phyloP scores from a whole-genome alignment of 2,329 filamentous ascomycete species.

The Dendrostoma leiphaemia region DNA sequence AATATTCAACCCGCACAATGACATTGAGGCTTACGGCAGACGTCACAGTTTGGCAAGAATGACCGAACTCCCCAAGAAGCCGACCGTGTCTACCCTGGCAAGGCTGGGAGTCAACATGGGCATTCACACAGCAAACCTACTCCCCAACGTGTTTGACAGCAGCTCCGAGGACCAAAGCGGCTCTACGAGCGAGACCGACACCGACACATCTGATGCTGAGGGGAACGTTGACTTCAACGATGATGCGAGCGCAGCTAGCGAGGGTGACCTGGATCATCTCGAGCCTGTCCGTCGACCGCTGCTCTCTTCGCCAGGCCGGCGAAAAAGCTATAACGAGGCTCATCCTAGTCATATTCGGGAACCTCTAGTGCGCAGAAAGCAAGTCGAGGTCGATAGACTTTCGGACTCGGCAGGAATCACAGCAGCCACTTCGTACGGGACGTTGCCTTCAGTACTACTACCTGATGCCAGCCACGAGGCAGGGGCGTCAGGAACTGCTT shows the following conservation, averaged over 20 bases:
- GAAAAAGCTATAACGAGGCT: constrained; percentile 40
- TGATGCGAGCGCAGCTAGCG: constrained; percentile 37
- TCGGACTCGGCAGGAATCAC: not conserved
- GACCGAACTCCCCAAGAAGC: constrained; percentile 59
- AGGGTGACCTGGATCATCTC: constrained; percentile 38
- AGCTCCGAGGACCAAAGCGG: constrained; percentile 22
- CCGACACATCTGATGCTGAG: constrained; percentile 22
- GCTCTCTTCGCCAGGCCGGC: constrained; percentile 26
- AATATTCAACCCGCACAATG: constrained; percentile 41
- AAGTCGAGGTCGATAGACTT: constrained; percentile 8
- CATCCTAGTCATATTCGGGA: not conserved
- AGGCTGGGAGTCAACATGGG: constrained; percentile 65
- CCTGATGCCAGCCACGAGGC: not conserved
- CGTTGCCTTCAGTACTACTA: not conserved
- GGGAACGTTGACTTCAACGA: constrained; percentile 35
- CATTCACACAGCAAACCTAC: constrained; percentile 73
- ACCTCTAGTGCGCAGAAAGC: constrained; percentile 10
- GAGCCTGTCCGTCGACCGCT: constrained; percentile 29
- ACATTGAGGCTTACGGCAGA: constrained; percentile 26
- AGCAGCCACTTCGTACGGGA: constrained; percentile 6
- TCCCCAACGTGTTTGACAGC: constrained; percentile 56
- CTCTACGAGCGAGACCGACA: constrained; percentile 25
- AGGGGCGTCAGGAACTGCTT: not conserved
- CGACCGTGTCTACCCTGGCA: constrained; percentile 49
- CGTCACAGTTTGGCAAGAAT: constrained; percentile 57